Percentiles rank a stretch among this genome's conserved stretches.
Evolutionary conservation across 1,139 yeast species (phyloP).

Genomic region (Candida frijolesensis): DNA sequence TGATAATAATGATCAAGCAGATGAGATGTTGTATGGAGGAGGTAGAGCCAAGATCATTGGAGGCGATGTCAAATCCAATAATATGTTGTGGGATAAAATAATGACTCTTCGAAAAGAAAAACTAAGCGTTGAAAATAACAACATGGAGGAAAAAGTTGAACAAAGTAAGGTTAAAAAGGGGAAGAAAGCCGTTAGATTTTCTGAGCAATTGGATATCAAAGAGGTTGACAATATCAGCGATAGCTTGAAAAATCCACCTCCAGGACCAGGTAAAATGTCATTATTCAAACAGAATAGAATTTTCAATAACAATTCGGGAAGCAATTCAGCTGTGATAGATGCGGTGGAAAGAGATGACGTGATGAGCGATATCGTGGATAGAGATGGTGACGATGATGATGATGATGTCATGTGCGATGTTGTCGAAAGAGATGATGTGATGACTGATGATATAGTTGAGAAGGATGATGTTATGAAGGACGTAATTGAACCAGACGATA

Average conservation of each 20-base stretch:
- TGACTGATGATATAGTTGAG: constrained; percentile 11
- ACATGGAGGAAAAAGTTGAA: not conserved
- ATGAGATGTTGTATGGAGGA: constrained; percentile 18
- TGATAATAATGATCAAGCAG: constrained; percentile 24
- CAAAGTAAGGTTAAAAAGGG: constrained; percentile 7
- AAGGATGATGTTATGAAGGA: constrained; percentile 3
- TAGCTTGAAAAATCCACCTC: constrained; percentile 31
- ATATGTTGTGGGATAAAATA: constrained; percentile 35
- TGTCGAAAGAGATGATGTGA: constrained; percentile 9
- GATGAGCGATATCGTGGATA: constrained; percentile 11
- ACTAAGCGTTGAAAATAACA: constrained; percentile 1
- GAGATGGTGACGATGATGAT: constrained; percentile 9
- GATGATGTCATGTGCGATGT: constrained; percentile 13
- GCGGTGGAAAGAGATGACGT: constrained; percentile 8
- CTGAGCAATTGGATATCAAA: constrained; percentile 53
- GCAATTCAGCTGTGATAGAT: not conserved
- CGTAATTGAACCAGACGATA: not conserved
- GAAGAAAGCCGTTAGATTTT: constrained; percentile 55
- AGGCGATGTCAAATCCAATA: constrained; percentile 10
- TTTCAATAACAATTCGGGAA: constrained; percentile 4
- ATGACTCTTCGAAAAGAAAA: constrained; percentile 22
- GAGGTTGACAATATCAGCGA: constrained; percentile 62
- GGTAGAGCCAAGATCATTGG: constrained; percentile 11
- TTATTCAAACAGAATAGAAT: constrained; percentile 18
- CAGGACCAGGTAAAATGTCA: constrained; percentile 13